A percentile compares a stretch with the other conserved stretches of the same genome.
These are phyloP conservation scores for Solanum pinnatisectum DNA, from an alignment of 257 asterid genomes.

Conservation along the genomic window DNA sequence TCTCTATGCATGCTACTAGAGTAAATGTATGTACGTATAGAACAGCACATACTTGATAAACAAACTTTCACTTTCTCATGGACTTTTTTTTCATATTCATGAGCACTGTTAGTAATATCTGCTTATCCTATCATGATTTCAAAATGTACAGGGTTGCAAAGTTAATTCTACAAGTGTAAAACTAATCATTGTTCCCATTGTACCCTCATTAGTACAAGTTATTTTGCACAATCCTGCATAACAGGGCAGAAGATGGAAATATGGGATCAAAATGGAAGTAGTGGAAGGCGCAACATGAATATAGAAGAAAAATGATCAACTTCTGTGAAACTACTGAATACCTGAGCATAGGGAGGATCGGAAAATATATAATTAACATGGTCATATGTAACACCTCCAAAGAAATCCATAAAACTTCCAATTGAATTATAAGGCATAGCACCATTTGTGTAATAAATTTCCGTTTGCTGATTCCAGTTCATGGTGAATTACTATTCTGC, in stretches of 20 bases:
- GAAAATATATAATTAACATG: conserved; percentile 77
- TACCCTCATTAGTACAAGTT: background rate
- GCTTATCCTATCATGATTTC: background rate
- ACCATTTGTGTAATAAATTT: conserved; percentile 45
- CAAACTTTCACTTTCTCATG: background rate
- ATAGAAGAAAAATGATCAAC: background rate
- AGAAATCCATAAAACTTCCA: conserved; percentile 87
- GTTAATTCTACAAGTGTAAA: background rate
- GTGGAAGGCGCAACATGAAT: background rate
- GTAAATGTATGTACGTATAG: background rate
- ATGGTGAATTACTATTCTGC: conserved; percentile 13
- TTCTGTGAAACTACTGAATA: conserved; percentile 6
- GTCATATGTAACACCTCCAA: conserved; percentile 84
- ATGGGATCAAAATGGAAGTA: background rate
- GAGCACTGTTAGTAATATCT: background rate
- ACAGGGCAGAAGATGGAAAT: background rate
- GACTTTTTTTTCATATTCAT: background rate
- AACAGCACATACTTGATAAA: background rate
- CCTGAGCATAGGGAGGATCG: conserved; percentile 64
- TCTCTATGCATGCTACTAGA: background rate
- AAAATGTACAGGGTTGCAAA: background rate
- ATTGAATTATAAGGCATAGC: conserved; percentile 73
- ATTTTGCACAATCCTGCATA: background rate
- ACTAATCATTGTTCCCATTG: background rate
- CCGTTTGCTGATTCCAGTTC: conserved; percentile 71